Evolutionary conservation across 306 rosid genomes (phyloP), one percentile per base, ranked within the genome.

Genomic region (Cajanus cajan): DNA sequence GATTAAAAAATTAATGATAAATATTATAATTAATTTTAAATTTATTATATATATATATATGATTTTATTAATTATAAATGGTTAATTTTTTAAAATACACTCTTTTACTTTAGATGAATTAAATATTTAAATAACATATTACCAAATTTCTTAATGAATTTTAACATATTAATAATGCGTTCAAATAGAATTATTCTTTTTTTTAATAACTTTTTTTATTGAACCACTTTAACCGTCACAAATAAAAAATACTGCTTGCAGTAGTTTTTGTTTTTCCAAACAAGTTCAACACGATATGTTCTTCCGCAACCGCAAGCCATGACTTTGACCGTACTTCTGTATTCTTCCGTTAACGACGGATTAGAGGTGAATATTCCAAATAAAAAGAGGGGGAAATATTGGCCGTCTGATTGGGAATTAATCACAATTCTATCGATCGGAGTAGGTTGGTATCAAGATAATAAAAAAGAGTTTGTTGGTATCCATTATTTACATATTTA

Each of bases 321-420:
- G 52, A 41, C 65, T 59, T 59, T 45, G 78, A 69, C 82, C 82
- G 57, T 0, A 9, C 41, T 40, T 31, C 7, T 39, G 58, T 40
- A 19, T 31, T 68, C 19, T 47, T 58, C 31, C 41, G 33, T 37
- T 18, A 52, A 13, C 50, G 31, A 65, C 33, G 68, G 44, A 62
- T 34, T 7, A 19, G 3, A 37, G 39, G 19, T 12, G 2, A 55
- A 52, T 28, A 28, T 28, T 28, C 3, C 31, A 3, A 28, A 28
- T 28, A 28, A 28, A 28, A 28, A 28, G 21, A 7, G 22, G 39
- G 19, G 13, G 2, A 55, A 52, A 39, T 2, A 7, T 31, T 39
- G 7, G 19, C 13, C 5, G 37, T 36, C 13, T 15, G 31, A 68
- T 25, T 24, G 13, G 51, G 24, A 22, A 68, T 22, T 44, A 68